Evolutionary conservation across 805 yeast genomes (phyloP).

Genomic region (Lipomyces oligophaga): DNA sequence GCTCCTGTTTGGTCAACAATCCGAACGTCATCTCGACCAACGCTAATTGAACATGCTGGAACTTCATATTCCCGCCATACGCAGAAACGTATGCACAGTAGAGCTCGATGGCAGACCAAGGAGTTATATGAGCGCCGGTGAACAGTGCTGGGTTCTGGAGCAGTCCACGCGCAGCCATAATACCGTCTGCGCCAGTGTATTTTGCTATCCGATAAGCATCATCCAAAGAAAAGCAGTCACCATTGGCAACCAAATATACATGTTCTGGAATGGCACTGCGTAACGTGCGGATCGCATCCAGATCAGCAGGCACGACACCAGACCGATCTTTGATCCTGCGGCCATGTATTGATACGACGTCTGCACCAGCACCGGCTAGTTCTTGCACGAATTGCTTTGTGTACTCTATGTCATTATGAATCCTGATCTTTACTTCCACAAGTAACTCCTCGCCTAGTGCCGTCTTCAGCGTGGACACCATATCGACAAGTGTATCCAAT

Average conservation of each 20-base stretch:
- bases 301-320: constrained; percentile 66
- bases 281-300: constrained; percentile 71
- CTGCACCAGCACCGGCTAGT: constrained; percentile 86
- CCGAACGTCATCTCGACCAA: constrained; percentile 72
- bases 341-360: constrained; percentile 92
- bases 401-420: constrained; percentile 69
- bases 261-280: constrained; percentile 45
- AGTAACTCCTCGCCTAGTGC: constrained; percentile 69
- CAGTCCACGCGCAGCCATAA: constrained; percentile 92
- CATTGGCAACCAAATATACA: constrained; percentile 93
- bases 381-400: constrained; percentile 68
- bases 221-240: constrained; percentile 73
- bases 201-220: constrained; percentile 64
- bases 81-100: constrained; percentile 75
- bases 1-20: constrained; percentile 44
- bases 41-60: constrained; percentile 81
- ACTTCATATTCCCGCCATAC: constrained; percentile 68
- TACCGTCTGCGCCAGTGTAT: constrained; percentile 78
- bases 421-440: constrained; percentile 87
- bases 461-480: constrained; percentile 79
- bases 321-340: constrained; percentile 81
- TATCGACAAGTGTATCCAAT: constrained; percentile 70
- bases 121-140: constrained; percentile 66
- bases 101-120: constrained; percentile 86
- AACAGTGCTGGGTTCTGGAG: constrained; percentile 84